Evolutionary conservation across 768 basidiomycete genomes (phyloP), one percentile per base, ranked within the genome.

Genomic region (Rhizopogon rudus): DNA sequence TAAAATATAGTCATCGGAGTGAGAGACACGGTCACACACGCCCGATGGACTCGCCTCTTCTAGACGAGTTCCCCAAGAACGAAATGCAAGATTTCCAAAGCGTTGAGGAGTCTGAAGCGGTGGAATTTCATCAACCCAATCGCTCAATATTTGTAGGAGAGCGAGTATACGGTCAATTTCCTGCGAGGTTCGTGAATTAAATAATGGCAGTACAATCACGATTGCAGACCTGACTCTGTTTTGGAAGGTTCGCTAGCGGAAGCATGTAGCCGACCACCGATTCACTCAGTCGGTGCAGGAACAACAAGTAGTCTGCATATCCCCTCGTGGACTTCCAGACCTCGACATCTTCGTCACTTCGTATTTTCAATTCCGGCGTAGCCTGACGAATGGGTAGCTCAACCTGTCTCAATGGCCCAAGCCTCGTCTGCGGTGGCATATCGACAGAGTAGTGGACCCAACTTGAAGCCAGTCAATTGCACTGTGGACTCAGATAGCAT

Each of bases 11-110:
- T 13, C 44, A 35, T 35, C 8, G 12, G 2, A 2, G 20, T 60
- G 17, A 61, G 57, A 39, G 37, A 29, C 28, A 37, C 49, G 12
- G 44, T 50, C 16, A 49, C n/a, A 29, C 31, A 33, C 28, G 39
- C 16, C 44, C 7, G 22, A 49, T 13, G 42, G 12, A 54, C 68
- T 54, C 45, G 91, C 93, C 78, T 91, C 81, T 71, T 90, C 83
- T 31, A 97, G 76, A 35, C 86, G 80, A 52, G 77, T 73, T 1
- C 90, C 88, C 88, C 93, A 98, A 14, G 80, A 80, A 52, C 94
- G 77, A 63, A 98, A 98, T 0, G 91, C 87, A 16, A 94, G 81
- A 70, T 98, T 97, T 1, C 96, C 96, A 66, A 89, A 99, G 9
- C 93, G 79, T 61, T 97, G 95, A 5, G 88, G 81, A 7, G 86